Conservation (phyloP, 352 stramenopile species). For the Phytopythium chamaehyphon region DNA sequence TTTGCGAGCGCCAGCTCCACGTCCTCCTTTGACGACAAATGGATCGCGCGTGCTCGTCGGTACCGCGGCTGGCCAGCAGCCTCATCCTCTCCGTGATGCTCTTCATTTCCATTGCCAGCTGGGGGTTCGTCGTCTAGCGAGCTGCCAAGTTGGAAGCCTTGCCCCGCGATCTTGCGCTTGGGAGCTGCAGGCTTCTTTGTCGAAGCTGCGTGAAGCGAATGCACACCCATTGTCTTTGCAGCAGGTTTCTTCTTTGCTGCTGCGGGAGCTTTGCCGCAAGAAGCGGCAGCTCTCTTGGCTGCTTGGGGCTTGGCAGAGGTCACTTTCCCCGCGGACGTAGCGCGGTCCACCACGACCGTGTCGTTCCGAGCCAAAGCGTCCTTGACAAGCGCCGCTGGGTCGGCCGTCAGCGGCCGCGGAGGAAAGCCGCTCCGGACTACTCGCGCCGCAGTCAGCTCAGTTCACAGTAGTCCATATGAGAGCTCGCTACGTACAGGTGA, state of each 20-base stretch:
- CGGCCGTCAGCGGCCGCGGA: constrained; percentile 35
- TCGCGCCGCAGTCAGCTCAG: too few species aligned
- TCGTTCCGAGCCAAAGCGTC: constrained; percentile 59
- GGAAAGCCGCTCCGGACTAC: constrained; percentile 72
- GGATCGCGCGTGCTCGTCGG: constrained; percentile 38
- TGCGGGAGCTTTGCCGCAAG: background rate
- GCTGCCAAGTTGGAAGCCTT: constrained; percentile 48
- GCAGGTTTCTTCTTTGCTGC: constrained; percentile 8
- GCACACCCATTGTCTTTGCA: constrained; percentile 30
- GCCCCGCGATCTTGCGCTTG: constrained; percentile 42
- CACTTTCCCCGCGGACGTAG: constrained; percentile 8
- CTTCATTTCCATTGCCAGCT: constrained; percentile 4
- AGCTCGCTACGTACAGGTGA: constrained; percentile 37
- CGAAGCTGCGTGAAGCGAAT: constrained; percentile 34
- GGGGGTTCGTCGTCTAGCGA: constrained; percentile 28
- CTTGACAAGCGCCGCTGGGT: constrained; percentile 34
- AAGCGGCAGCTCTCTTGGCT: constrained; percentile 3
- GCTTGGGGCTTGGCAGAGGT: constrained; percentile 2
- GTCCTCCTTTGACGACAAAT: constrained; percentile 77
- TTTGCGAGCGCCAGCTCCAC: constrained; percentile 58
- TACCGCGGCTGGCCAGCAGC: constrained; percentile 21
- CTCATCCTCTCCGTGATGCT: constrained; percentile 10
- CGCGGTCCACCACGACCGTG: constrained; percentile 51
- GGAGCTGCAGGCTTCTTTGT: constrained; percentile 12
- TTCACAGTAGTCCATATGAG: background rate